phyloP scores from a whole-genome alignment of 2,329 filamentous ascomycete species.

The Pezicula neosporulosa region DNA sequence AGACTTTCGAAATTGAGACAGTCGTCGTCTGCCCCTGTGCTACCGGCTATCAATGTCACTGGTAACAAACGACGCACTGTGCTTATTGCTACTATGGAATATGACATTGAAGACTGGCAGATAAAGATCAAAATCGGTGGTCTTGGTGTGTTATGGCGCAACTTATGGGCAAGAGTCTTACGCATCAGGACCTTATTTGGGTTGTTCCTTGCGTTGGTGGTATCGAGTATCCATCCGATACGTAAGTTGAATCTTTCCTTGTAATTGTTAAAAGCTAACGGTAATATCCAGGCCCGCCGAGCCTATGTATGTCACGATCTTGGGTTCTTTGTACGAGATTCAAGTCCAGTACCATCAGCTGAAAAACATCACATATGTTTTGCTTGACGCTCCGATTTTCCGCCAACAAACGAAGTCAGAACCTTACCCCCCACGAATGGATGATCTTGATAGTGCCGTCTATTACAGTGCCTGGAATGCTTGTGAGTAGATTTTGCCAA shows the following conservation, averaged over 20 bases:
- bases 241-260: constrained; percentile 12
- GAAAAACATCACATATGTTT: constrained; percentile 64
- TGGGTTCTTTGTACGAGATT: constrained; percentile 56
- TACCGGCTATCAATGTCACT: not conserved
- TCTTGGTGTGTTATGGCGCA: constrained; percentile 66
- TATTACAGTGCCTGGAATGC: constrained; percentile 66
- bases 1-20: not conserved
- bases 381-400: constrained; percentile 65
- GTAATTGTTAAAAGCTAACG: no score
- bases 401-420: constrained; percentile 58
- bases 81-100: constrained; percentile 67
- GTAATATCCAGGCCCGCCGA: constrained; percentile 36
- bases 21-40: not conserved
- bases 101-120: constrained; percentile 65
- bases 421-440: constrained; percentile 64
- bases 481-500: not conserved
- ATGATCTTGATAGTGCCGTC: constrained; percentile 62
- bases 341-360: constrained; percentile 59
- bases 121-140: constrained; percentile 70
- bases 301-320: constrained; percentile 57
- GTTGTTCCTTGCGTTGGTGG: constrained; percentile 57
- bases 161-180: constrained; percentile 10
- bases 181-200: constrained; percentile 63
- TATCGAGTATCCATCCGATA: constrained; percentile 58
- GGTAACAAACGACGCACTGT: constrained; percentile 43